Percentiles rank a stretch among this genome's conserved stretches.
Evolutionary conservation across 2,329 filamentous ascomycete species (phyloP).

Genomic region (Nemania serpens): DNA sequence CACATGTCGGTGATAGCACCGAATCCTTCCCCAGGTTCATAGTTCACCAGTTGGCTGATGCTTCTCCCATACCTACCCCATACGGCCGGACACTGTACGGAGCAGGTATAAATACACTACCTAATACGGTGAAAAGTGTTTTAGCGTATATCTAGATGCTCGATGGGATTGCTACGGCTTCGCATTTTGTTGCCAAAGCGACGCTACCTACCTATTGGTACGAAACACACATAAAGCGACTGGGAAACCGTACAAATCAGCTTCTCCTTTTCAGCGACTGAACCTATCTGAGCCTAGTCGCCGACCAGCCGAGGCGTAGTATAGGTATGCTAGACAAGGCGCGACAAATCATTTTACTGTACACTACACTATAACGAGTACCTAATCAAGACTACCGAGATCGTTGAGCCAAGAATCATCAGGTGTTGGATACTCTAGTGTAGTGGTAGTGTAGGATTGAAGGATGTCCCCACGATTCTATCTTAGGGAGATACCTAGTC

Average conservation of each 20-base stretch:
- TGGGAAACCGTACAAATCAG: slow-evolving; percentile 13
- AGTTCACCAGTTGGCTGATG: slow-evolving; percentile 23
- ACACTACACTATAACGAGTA: neutral
- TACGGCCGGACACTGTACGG: slow-evolving; percentile 6
- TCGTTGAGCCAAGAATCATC: slow-evolving; percentile 31
- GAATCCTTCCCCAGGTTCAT: slow-evolving; percentile 24
- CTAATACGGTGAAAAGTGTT: slow-evolving; percentile 3
- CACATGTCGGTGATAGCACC: slow-evolving; percentile 14
- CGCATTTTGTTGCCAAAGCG: slow-evolving; percentile 27
- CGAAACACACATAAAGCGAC: neutral
- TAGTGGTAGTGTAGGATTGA: slow-evolving; percentile 5
- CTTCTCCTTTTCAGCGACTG: slow-evolving; percentile 24
- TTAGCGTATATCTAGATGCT: neutral
- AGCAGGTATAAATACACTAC: neutral
- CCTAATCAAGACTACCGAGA: slow-evolving; percentile 25
- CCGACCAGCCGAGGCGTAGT: slow-evolving; percentile 26
- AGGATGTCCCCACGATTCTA: slow-evolving; percentile 34
- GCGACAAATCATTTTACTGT: slow-evolving; percentile 23
- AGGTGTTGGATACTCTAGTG: slow-evolving; percentile 25
- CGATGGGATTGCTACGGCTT: slow-evolving; percentile 15
- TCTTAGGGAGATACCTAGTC: slow-evolving; percentile 23
- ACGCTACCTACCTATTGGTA: neutral
- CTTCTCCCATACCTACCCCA: slow-evolving; percentile 1
- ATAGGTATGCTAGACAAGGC: slow-evolving; percentile 8
- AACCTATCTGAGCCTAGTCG: slow-evolving; percentile 23